phyloP scores from a whole-genome alignment of 192 early-diverging fungal species.

The Nowakowskiella sp. region DNA sequence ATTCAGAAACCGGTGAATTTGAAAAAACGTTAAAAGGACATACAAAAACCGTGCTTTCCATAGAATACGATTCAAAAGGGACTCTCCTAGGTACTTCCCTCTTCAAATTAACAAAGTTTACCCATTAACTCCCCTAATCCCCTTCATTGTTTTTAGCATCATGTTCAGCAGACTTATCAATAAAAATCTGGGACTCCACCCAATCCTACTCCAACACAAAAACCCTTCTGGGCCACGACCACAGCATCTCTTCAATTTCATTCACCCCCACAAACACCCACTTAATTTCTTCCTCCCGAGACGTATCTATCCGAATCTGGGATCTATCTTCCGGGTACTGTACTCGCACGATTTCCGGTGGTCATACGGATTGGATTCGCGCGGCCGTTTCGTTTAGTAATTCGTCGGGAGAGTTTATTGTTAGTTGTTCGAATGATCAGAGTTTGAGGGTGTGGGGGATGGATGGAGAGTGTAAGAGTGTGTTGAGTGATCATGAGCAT shows the following conservation, averaged over 20 bases:
- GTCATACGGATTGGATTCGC: slow-evolving; percentile 88
- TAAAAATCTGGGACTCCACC: slow-evolving; percentile 87
- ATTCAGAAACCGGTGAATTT: slow-evolving; percentile 86
- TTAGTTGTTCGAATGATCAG: slow-evolving; percentile 80
- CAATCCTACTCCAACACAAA: slow-evolving; percentile 74
- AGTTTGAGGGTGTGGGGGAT: slow-evolving; percentile 28
- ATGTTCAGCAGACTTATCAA: slow-evolving; percentile 83
- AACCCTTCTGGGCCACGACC: slow-evolving; percentile 88
- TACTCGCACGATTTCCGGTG: slow-evolving; percentile 41
- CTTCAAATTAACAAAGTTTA: too few species aligned
- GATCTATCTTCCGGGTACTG: slow-evolving; percentile 70
- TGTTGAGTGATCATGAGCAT: slow-evolving; percentile 86
- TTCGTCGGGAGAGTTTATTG: slow-evolving; percentile 59
- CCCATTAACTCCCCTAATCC: slow-evolving; percentile 1
- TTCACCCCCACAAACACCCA: slow-evolving; percentile 71
- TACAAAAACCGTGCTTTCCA: slow-evolving; percentile 88
- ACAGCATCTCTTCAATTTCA: slow-evolving; percentile 74
- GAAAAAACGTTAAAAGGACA: slow-evolving; percentile 92
- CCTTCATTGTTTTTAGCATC: slow-evolving; percentile 47
- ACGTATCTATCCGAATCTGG: slow-evolving; percentile 89
- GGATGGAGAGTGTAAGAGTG: slow-evolving; percentile 64
- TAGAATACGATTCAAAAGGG: slow-evolving; percentile 79
- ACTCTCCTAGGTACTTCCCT: slow-evolving; percentile 56
- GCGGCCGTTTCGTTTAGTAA: slow-evolving; percentile 60
- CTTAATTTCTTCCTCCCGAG: slow-evolving; percentile 81